Conservation (phyloP, 2,329 filamentous ascomycete genomes). For the Trichoderma koningii region DNA sequence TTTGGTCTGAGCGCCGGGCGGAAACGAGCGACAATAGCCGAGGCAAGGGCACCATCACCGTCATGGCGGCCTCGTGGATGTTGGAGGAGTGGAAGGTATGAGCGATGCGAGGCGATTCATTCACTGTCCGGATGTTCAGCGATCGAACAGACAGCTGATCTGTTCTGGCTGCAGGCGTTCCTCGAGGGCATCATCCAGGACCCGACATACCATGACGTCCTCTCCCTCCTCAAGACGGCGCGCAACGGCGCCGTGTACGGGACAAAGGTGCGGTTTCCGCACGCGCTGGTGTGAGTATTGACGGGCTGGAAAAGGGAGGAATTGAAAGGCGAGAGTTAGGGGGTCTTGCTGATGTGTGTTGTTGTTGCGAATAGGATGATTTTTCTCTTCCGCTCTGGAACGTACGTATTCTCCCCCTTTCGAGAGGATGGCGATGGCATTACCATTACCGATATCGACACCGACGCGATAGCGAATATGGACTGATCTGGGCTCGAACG, state of each 20-base stretch:
- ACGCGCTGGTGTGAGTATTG: conserved; percentile 75
- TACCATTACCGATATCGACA: not conserved
- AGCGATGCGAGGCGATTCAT: not conserved
- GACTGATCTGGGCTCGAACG: not conserved
- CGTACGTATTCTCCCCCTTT: conserved; percentile 52
- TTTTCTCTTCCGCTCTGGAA: conserved; percentile 90
- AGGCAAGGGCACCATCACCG: conserved; percentile 12
- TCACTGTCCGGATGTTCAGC: too few species aligned
- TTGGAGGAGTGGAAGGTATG: conserved; percentile 34
- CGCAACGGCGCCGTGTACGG: conserved; percentile 98
- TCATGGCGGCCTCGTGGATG: conserved; percentile 31
- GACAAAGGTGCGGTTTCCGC: conserved; percentile 95
- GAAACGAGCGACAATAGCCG: conserved; percentile 22
- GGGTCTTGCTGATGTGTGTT: conserved; percentile 29
- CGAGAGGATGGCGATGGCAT: not conserved
- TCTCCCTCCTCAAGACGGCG: conserved; percentile 86
- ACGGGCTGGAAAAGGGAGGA: not conserved
- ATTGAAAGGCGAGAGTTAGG: too few species aligned
- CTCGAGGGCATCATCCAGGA: conserved; percentile 79
- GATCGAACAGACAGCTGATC: too few species aligned
- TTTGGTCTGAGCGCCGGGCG: not conserved
- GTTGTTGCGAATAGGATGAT: conserved; percentile 69
- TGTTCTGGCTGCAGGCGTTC: conserved; percentile 53
- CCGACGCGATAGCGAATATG: not conserved
- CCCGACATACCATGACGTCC: conserved; percentile 79